Base-by-base conservation (phyloP, 2,329 filamentous ascomycete genomes). In the Pseudocercospora macadamiae region DNA sequence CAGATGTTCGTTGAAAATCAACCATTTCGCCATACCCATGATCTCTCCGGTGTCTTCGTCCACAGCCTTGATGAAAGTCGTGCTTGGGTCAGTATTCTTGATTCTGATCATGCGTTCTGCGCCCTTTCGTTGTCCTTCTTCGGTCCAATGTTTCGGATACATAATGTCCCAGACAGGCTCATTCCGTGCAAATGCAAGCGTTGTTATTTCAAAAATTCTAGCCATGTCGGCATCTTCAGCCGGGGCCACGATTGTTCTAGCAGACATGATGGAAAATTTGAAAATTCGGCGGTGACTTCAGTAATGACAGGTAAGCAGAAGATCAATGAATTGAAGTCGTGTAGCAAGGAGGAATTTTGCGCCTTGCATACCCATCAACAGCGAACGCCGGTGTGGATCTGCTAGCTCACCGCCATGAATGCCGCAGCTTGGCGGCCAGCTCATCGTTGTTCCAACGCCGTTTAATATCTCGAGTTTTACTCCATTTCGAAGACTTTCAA, bases 11-110 rank as follows among this genome's bases (percentile, higher is more conserved):
- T 59, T 39, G 55, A 62, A 70, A 51, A 71, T 48, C 19, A 68
- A 68, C 70, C 70, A 73, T 49, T 70, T 71, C n/a, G 70, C 67
- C 63, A 71, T 70, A 8, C 68, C 70, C 30, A 69, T 55, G 34
- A 73, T 71, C 12, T 60, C 62, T 16, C 63, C 64, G 2, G 62
- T 67, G 3, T 60, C 57, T 3, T 53, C 28, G 47, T 70, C 66
- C 12, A 72, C 67, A 6, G 71, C 70, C 54, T 72, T 72, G 30
- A 72, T 21, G 55, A 63, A 72, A 3, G 57, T 66, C 3, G 65
- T 69, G 42, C 60, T 32, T 0, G 65, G 64, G 37, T 70, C 68
- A 3, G 62, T 57, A 9, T 61, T 55, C 26, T 65, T 64, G 9
- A 26, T 59, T 19, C 51, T 48, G 10, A 57, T 36, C 59, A 72